These are phyloP conservation scores for Termitomyces sp. DNA, from an alignment of 768 basidiomycete genomes.

Conservation along the genomic window DNA sequence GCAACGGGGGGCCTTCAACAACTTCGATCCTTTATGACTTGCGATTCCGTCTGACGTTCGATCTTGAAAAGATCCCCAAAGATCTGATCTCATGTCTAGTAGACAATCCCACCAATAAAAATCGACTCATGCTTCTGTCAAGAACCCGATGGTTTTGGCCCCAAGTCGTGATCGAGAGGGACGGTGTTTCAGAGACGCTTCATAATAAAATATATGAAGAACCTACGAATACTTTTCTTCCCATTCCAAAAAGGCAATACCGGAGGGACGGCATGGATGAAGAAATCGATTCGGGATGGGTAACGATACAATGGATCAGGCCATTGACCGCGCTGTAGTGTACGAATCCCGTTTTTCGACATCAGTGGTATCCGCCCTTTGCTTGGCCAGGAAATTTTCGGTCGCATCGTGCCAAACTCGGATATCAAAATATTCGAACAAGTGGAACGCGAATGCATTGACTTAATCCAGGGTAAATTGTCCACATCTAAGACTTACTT, in stretches of 20 bases:
- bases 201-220: slow-evolving; percentile 16
- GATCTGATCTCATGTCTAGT: slow-evolving; percentile 27
- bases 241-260: not conserved
- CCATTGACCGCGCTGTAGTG: slow-evolving; percentile 29
- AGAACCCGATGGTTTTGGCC: slow-evolving; percentile 48
- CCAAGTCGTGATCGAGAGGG: slow-evolving; percentile 30
- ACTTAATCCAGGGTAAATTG: slow-evolving; percentile 28
- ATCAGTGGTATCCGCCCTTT: slow-evolving; percentile 5
- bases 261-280: not conserved
- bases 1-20: slow-evolving; percentile 13
- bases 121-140: slow-evolving; percentile 31
- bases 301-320: slow-evolving; percentile 39
- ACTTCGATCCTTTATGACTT: slow-evolving; percentile 57
- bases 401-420: slow-evolving; percentile 37
- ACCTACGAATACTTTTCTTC: not conserved
- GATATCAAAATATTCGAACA: slow-evolving; percentile 44
- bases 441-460: slow-evolving; percentile 39
- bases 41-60: slow-evolving; percentile 55
- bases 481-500: slow-evolving; percentile 29
- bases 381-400: slow-evolving; percentile 26
- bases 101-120: slow-evolving; percentile 10
- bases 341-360: not conserved
- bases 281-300: slow-evolving; percentile 32
- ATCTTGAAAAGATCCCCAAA: slow-evolving; percentile 39
- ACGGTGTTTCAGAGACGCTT: slow-evolving; percentile 5